Evolutionary conservation across 805 yeast species (phyloP), one percentile per base, ranked within the genome.

Genomic region (Yarrowia hollandica): DNA sequence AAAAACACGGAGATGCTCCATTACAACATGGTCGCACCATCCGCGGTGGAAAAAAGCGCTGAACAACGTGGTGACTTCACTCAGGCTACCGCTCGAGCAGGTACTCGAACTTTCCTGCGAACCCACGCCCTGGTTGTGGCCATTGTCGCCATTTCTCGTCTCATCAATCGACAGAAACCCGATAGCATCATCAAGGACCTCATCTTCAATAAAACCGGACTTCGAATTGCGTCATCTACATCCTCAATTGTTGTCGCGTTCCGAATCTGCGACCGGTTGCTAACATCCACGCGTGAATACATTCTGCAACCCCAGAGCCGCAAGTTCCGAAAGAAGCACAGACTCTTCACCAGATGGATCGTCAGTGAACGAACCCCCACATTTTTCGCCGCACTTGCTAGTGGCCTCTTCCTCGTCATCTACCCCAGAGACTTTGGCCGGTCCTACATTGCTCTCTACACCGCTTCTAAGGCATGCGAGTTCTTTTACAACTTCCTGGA

Each of bases 401-500:
- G 71, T 3, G 72, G 73, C 5, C 58, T 65, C 60, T 60, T 19
- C 62, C 62, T 48, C 64, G 60, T 16, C 30, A 64, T 28, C 63
- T 70, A 35, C 75, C 77, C 14, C 61, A 52, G 28, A 61, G 35
- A 50, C 57, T 63, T 16, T 14, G 62, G 30, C 34, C 60, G 72
- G 18, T 59, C 66, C 31, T 68, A 66, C 46, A 56, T 67, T 19
- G 74, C 75, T 15, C 62, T 75, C 22, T 74, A 70, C 59, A 46
- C 66, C 14, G 67, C 69, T 5, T 62, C 71, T 15, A 66, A 71
- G 46, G 70, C 74, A 11, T 67, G 65, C 9, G 77, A 75, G 62
- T 68, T 68, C 61, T 55, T 65, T 15, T 71, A 69, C 64, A 72
- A 73, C 62, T 65, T 63, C 58, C 64, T 71, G 30, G 72, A 72